Percentiles rank a stretch among this genome's conserved stretches.
These are phyloP conservation scores for Nigrospora osmanthi DNA, from an alignment of 2,329 filamentous ascomycete genomes.

Conservation along the genomic window DNA sequence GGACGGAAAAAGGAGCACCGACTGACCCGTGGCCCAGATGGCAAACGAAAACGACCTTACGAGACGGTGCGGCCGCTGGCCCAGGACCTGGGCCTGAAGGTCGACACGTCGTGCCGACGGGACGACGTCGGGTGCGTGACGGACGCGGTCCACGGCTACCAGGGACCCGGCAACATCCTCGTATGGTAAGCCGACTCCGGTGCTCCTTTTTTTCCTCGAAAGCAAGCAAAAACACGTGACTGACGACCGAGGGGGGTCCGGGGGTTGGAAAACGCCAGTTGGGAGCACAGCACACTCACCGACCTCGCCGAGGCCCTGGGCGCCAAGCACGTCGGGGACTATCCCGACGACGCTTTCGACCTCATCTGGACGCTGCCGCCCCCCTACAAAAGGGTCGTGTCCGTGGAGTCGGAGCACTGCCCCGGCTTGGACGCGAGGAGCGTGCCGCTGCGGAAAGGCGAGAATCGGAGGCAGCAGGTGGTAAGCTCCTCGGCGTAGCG, in stretches of 20 bases:
- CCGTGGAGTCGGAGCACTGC: conserved; percentile 41
- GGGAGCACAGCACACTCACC: conserved; percentile 47
- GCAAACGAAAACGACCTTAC: conserved; percentile 42
- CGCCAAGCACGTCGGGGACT: conserved; percentile 33
- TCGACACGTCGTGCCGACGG: conserved; percentile 48
- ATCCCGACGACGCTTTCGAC: conserved; percentile 42
- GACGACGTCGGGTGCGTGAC: conserved; percentile 48
- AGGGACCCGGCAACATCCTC: conserved; percentile 46
- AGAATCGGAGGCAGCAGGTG: no score
- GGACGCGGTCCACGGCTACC: conserved; percentile 37
- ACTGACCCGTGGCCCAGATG: conserved; percentile 25
- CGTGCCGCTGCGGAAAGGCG: neutral
- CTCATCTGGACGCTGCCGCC: conserved; percentile 50
- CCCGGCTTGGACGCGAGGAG: conserved; percentile 36
- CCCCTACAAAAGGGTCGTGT: conserved; percentile 37
- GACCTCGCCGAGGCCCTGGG: conserved; percentile 45
- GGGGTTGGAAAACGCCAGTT: no score
- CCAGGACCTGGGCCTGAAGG: conserved; percentile 41
- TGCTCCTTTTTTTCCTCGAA: no score
- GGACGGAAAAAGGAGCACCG: no score
- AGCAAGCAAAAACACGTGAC: neutral
- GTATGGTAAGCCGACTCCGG: conserved; percentile 33
- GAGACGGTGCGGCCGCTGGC: conserved; percentile 51
- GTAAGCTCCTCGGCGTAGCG: no score
- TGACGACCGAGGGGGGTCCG: neutral